Percentiles rank a stretch among this genome's conserved stretches.
Conservation (phyloP, 169 alveolate genomes). For the Eimeria necatrix region DNA sequence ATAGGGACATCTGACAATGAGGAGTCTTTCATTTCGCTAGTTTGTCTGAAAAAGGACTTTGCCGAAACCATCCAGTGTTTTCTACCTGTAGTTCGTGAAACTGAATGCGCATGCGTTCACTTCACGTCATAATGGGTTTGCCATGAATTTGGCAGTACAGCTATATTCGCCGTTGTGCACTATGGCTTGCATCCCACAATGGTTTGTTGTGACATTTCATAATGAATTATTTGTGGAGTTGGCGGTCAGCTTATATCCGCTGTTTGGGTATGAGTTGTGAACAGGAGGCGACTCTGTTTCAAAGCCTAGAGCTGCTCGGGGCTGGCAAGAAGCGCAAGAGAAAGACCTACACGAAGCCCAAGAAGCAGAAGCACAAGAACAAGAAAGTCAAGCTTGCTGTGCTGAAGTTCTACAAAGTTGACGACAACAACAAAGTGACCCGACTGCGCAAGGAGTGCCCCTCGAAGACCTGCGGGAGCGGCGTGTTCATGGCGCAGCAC, state of each 20-base stretch:
- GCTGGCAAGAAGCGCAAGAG: slow-evolving; percentile 97
- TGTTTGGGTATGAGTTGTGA: neutral
- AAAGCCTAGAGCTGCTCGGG: slow-evolving; percentile 86
- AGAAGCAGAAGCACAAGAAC: slow-evolving; percentile 97
- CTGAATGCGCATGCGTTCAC: neutral
- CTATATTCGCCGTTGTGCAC: neutral
- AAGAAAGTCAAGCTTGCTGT: slow-evolving; percentile 98
- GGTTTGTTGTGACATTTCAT: neutral
- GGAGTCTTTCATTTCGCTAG: slow-evolving; percentile 36
- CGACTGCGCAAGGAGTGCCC: slow-evolving; percentile 97
- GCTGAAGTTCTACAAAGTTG: slow-evolving; percentile 98
- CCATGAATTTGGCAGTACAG: neutral
- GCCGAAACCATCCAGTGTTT: neutral
- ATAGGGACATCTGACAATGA: slow-evolving; percentile 79
- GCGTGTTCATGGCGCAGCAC: slow-evolving; percentile 99
- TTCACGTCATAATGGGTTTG: neutral
- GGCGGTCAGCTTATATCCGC: neutral
- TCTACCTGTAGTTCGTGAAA: neutral
- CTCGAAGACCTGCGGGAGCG: slow-evolving; percentile 96
- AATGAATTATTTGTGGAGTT: neutral
- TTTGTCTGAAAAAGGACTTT: neutral
- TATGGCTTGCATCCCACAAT: neutral
- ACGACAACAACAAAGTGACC: slow-evolving; percentile 96
- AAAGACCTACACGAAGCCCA: slow-evolving; percentile 96
- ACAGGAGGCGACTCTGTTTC: slow-evolving; percentile 85